phyloP scores from a whole-genome alignment of 139 green algal genomes.

The Coelastrella sp. region DNA sequence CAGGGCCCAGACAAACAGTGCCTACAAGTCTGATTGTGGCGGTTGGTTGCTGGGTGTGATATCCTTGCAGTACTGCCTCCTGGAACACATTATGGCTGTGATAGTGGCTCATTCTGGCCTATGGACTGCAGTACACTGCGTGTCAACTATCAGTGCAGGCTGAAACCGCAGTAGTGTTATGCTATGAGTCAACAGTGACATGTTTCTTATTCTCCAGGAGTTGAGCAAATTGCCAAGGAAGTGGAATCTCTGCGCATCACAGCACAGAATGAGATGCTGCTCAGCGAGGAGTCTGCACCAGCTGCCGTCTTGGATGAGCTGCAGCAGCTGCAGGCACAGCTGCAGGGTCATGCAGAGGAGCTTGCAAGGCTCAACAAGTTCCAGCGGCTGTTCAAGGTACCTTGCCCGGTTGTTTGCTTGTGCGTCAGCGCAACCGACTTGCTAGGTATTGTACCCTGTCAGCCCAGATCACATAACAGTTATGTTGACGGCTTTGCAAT shows the following conservation, averaged over 20 bases:
- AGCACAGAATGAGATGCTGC: constrained; percentile 84
- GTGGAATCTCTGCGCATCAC: constrained; percentile 64
- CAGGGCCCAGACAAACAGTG: neutral
- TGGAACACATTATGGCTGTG: too few species aligned
- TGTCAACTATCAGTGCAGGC: neutral
- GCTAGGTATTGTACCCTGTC: neutral
- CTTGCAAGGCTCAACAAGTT: constrained; percentile 76
- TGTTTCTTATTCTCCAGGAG: constrained; percentile 48
- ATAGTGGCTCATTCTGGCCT: too few species aligned
- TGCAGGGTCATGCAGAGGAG: constrained; percentile 54
- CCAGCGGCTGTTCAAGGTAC: constrained; percentile 79
- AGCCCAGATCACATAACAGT: neutral
- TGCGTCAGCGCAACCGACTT: too few species aligned
- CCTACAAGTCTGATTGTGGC: neutral
- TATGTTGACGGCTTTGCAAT: neutral
- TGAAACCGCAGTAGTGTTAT: neutral
- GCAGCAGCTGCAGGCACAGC: constrained; percentile 58
- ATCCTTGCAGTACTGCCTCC: neutral
- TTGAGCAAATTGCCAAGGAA: constrained; percentile 70
- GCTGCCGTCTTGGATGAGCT: constrained; percentile 57
- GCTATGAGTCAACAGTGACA: too few species aligned
- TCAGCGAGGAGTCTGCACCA: constrained; percentile 66
- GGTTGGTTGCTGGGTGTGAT: neutral
- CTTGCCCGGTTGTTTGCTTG: neutral
- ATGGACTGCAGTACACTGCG: neutral